Evolutionary conservation across 495 filamentous ascomycete genomes (phyloP).

Genomic region (Hyaloscypha variabilis): DNA sequence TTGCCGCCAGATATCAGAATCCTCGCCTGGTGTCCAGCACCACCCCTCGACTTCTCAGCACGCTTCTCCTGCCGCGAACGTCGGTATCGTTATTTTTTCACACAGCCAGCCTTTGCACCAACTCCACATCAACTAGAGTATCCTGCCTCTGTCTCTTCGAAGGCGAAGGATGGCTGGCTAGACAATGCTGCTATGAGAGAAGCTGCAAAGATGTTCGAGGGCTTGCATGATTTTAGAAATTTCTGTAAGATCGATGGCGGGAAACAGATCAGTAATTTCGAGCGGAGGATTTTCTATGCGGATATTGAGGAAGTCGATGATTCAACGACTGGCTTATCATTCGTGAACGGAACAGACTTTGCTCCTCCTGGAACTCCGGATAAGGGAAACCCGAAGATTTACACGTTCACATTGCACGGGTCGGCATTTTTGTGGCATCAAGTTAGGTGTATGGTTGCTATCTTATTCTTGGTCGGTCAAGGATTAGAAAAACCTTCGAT

Average conservation of each 20-base stretch:
- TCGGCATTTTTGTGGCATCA: constrained; percentile 99
- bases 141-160: background rate
- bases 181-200: constrained; percentile 85
- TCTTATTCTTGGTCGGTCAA: constrained; percentile 91
- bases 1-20: constrained; percentile 88
- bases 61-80: constrained; percentile 92
- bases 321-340: constrained; percentile 44
- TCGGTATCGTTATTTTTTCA: constrained; percentile 96
- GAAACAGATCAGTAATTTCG: constrained; percentile 85
- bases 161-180: constrained; percentile 52
- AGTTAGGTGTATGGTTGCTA: constrained; percentile 85
- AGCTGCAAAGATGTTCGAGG: constrained; percentile 78
- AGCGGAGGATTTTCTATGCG: constrained; percentile 72
- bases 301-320: constrained; percentile 67
- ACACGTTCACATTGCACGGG: constrained; percentile 83
- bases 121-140: constrained; percentile 38
- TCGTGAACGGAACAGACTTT: constrained; percentile 35
- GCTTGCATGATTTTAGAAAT: constrained; percentile 92
- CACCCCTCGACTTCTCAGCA: constrained; percentile 79
- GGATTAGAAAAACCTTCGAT: constrained; percentile 77
- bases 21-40: constrained; percentile 89
- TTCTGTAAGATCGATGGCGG: constrained; percentile 88
- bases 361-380: constrained; percentile 21
- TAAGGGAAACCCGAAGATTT: constrained; percentile 61
- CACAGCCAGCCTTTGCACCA: constrained; percentile 82